Percentiles rank a stretch among this genome's conserved stretches.
These are phyloP conservation scores for Monilinia fructigena DNA, from an alignment of 2,329 filamentous ascomycete genomes.

Conservation along the genomic window DNA sequence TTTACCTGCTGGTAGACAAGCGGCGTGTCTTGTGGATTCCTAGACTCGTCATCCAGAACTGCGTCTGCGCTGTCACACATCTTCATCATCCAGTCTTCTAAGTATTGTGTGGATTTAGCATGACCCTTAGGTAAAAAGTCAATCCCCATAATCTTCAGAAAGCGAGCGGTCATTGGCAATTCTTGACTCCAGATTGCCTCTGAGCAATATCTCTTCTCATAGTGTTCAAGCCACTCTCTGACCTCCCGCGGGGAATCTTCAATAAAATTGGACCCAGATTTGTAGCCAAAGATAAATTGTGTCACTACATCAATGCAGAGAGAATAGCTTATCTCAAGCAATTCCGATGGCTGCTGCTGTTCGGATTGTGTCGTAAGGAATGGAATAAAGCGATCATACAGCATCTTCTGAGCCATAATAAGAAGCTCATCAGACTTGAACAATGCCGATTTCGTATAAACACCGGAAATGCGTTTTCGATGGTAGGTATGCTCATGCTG, in stretches of 20 bases:
- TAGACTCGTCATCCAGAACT: background rate
- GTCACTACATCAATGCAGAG: background rate
- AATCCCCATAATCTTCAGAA: background rate
- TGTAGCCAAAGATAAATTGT: background rate
- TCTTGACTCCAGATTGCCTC: background rate
- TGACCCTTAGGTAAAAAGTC: background rate
- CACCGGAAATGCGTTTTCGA: background rate
- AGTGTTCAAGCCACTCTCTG: background rate
- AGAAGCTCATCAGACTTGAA: constrained; percentile 7
- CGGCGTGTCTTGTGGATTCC: background rate
- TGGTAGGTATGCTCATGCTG: background rate
- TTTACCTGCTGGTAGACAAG: background rate
- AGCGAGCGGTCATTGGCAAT: background rate
- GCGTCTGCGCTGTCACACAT: background rate
- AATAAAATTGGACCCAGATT: constrained; percentile 68
- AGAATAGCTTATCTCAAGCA: background rate
- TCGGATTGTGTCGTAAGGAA: background rate
- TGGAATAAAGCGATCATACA: background rate
- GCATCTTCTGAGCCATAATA: background rate
- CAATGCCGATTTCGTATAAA: constrained; percentile 4
- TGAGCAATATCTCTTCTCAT: background rate
- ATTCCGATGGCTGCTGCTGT: background rate
- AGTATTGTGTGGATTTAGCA: background rate
- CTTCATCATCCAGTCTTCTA: background rate
- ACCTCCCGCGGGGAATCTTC: constrained; percentile 1